A percentile compares a stretch with the other conserved stretches of the same genome.
phyloP scores from a whole-genome alignment of 805 yeast species.

The Myxozyma vanderwaltii region DNA sequence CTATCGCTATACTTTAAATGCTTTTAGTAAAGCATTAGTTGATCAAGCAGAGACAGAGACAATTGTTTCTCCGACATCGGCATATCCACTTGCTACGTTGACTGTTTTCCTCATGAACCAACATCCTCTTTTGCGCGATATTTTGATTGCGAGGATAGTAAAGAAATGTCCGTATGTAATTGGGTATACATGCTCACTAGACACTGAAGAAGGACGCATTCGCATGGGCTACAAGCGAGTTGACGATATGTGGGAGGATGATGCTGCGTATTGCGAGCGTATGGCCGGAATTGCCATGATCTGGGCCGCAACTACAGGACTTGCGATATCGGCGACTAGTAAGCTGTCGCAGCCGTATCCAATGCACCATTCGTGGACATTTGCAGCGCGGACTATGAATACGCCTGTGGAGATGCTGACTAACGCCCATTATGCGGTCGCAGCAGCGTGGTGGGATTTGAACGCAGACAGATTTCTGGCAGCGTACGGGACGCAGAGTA shows the following conservation, averaged over 20 bases:
- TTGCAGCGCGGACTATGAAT: constrained; percentile 73
- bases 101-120: constrained; percentile 56
- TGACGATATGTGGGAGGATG: constrained; percentile 54
- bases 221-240: constrained; percentile 86
- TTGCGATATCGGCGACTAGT: constrained; percentile 40
- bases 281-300: constrained; percentile 83
- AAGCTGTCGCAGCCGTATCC: constrained; percentile 56
- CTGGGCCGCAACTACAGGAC: constrained; percentile 71
- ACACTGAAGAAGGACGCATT: constrained; percentile 76
- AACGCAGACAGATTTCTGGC: constrained; percentile 58
- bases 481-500: constrained; percentile 70
- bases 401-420: constrained; percentile 52
- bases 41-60: constrained; percentile 94
- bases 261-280: constrained; percentile 76
- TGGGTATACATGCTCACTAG: constrained; percentile 75
- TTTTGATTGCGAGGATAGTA: constrained; percentile 74
- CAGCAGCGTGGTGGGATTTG: constrained; percentile 92
- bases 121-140: constrained; percentile 57
- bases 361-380: constrained; percentile 61
- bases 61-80: constrained; percentile 71
- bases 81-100: constrained; percentile 75
- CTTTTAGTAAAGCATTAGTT: constrained; percentile 80
- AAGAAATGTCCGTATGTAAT: constrained; percentile 89
- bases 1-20: constrained; percentile 74
- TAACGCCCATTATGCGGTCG: constrained; percentile 69